Evolutionary conservation across 2,329 filamentous ascomycete genomes (phyloP).

Genomic region (Sporothrix humicola): DNA sequence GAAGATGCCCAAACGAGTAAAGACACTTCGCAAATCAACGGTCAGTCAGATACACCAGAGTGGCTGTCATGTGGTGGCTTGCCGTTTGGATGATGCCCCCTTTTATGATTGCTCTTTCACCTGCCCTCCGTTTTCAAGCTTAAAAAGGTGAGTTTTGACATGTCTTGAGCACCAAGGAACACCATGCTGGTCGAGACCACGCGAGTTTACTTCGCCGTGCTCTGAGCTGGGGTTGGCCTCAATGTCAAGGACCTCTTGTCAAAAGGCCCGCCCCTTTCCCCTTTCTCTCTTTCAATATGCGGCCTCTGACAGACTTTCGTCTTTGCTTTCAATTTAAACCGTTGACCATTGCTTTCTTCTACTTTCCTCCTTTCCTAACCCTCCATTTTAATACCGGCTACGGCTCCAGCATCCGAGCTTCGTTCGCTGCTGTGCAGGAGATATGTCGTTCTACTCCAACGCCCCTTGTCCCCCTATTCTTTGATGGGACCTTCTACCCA

Average conservation of each 20-base stretch:
- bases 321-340: neutral
- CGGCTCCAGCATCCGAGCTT: slow-evolving; percentile 16
- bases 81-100: neutral
- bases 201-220: neutral
- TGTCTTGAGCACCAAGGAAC: neutral
- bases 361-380: neutral
- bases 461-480: too few species aligned
- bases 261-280: neutral
- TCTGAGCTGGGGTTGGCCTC: neutral
- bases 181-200: neutral
- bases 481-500: neutral
- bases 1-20: neutral
- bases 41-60: too few species aligned
- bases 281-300: neutral
- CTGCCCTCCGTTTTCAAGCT: neutral
- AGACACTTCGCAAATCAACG: neutral
- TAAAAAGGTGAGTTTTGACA: neutral
- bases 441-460: too few species aligned
- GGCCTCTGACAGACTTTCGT: neutral
- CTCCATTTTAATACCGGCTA: slow-evolving; percentile 15
- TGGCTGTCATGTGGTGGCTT: slow-evolving; percentile 25
- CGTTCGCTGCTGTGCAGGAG: neutral
- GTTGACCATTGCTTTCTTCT: neutral
- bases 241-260: neutral
- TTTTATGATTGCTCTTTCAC: neutral